Evolutionary conservation across 805 yeast genomes (phyloP).

Genomic region (Cyberlindnera americana): DNA sequence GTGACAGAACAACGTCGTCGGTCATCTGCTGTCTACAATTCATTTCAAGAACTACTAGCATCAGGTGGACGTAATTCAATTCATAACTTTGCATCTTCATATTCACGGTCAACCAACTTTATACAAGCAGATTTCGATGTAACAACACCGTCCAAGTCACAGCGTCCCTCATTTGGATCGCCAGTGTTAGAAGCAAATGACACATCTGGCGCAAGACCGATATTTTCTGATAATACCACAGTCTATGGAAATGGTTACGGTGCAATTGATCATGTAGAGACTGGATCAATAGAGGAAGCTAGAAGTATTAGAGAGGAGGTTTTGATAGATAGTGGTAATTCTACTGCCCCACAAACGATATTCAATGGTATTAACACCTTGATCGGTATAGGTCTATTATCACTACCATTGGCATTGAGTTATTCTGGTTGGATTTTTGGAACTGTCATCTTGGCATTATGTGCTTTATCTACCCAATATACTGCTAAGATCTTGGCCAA

Average conservation of each 20-base stretch:
- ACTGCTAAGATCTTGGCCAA: slow-evolving; percentile 54
- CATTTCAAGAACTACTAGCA: slow-evolving; percentile 24
- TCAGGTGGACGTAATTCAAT: slow-evolving; percentile 27
- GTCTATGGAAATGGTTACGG: slow-evolving; percentile 2
- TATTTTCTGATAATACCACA: neutral
- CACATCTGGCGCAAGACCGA: slow-evolving; percentile 6
- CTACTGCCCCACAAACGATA: slow-evolving; percentile 71
- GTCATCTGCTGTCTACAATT: slow-evolving; percentile 22
- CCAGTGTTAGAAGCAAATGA: slow-evolving; percentile 13
- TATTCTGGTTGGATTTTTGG: slow-evolving; percentile 68
- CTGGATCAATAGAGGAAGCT: slow-evolving; percentile 10
- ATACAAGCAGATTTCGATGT: slow-evolving; percentile 29
- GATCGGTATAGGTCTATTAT: slow-evolving; percentile 72
- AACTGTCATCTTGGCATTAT: slow-evolving; percentile 34
- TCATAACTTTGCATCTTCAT: slow-evolving; percentile 26
- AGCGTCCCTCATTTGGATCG: slow-evolving; percentile 17
- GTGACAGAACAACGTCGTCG: slow-evolving; percentile 14
- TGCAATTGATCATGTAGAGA: slow-evolving; percentile 1
- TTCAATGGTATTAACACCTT: slow-evolving; percentile 76
- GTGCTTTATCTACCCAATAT: slow-evolving; percentile 47
- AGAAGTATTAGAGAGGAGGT: slow-evolving; percentile 17
- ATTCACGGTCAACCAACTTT: slow-evolving; percentile 26
- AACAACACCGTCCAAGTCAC: slow-evolving; percentile 16
- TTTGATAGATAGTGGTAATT: slow-evolving; percentile 32
- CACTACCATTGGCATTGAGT: slow-evolving; percentile 66